A percentile compares a stretch with the other conserved stretches of the same genome.
Conservation (phyloP, 768 basidiomycete species). For the Mycena polygramma region DNA sequence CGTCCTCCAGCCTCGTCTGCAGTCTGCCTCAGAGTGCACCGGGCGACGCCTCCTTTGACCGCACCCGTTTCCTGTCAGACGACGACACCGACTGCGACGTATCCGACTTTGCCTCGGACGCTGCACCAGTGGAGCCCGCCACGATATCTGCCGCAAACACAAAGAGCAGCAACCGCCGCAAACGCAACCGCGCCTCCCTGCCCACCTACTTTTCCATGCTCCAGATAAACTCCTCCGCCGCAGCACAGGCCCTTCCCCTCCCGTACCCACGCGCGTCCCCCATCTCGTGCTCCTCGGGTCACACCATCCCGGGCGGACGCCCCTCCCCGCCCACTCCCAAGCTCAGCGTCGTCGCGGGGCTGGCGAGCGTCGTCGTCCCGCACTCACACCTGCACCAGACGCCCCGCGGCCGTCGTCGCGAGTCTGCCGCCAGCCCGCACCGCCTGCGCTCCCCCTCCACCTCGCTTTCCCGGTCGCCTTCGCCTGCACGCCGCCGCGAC, state of each 20-base stretch:
- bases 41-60: slow-evolving; percentile 51
- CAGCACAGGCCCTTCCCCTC: neutral
- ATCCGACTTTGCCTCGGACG: slow-evolving; percentile 47
- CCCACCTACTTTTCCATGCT: slow-evolving; percentile 84
- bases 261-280: slow-evolving; percentile 50
- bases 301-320: slow-evolving; percentile 50
- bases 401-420: slow-evolving; percentile 67
- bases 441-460: slow-evolving; percentile 51
- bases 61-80: slow-evolving; percentile 41
- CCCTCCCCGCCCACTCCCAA: slow-evolving; percentile 76
- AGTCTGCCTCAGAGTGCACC: slow-evolving; percentile 58
- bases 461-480: slow-evolving; percentile 54
- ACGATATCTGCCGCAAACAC: slow-evolving; percentile 42
- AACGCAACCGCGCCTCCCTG: slow-evolving; percentile 78
- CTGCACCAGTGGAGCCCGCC: slow-evolving; percentile 40
- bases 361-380: slow-evolving; percentile 42
- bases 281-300: slow-evolving; percentile 61
- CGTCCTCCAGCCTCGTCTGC: slow-evolving; percentile 52
- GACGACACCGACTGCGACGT: slow-evolving; percentile 61
- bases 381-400: slow-evolving; percentile 49
- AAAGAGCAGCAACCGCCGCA: slow-evolving; percentile 63
- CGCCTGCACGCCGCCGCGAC: slow-evolving; percentile 52
- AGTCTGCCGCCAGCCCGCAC: slow-evolving; percentile 48
- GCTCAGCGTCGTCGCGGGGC: slow-evolving; percentile 50
- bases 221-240: slow-evolving; percentile 59